Conservation (phyloP, 352 stramenopile genomes). For the Phytophthora niederhauseri region DNA sequence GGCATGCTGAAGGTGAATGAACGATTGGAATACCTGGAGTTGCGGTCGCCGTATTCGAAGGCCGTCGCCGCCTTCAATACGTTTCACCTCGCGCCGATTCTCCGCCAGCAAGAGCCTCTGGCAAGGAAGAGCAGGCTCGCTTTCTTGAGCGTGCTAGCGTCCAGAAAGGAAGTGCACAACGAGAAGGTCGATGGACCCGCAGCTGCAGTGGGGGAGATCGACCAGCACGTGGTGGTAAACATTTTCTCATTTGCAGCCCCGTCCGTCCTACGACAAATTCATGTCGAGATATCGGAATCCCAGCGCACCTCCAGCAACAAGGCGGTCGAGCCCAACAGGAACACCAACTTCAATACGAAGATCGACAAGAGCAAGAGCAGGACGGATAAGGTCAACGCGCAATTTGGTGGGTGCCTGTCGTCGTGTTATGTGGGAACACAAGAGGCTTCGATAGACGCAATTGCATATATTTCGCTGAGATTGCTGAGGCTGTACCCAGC, state of each 20-base stretch:
- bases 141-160: not conserved
- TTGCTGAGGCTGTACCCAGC: not conserved
- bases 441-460: not conserved
- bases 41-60: not conserved
- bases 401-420: not conserved
- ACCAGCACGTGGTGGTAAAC: not conserved
- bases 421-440: not conserved
- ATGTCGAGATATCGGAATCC: not conserved
- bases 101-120: not conserved
- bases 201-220: not conserved
- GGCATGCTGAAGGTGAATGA: not conserved
- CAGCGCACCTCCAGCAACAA: not conserved
- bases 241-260: not conserved
- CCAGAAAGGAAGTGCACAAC: not conserved
- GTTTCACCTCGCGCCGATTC: not conserved
- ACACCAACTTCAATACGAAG: not conserved
- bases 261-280: not conserved
- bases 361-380: not conserved
- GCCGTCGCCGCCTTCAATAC: not conserved
- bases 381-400: not conserved
- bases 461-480: not conserved
- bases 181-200: not conserved
- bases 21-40: not conserved
- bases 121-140: no score
- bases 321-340: not conserved